Evolutionary conservation across 2,329 filamentous ascomycete genomes (phyloP).

Genomic region (Pseudocercospora fijiensis): DNA sequence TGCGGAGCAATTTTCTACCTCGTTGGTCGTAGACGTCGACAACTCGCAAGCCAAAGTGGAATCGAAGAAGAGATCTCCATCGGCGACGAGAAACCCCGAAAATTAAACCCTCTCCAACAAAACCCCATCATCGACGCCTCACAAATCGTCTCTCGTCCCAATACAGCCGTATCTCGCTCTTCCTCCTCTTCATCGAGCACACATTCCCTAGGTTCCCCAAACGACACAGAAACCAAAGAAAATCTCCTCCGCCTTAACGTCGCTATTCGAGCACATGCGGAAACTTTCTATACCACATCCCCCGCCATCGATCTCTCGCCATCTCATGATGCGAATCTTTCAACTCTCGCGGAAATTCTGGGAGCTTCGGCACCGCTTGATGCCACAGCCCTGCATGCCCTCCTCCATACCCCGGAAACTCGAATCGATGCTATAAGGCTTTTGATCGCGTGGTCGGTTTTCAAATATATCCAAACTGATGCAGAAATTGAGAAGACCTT

Average conservation of each 20-base stretch:
- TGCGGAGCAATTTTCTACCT: conserved; percentile 9
- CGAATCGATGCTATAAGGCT: conserved; percentile 18
- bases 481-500: conserved; percentile 17
- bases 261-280: conserved; percentile 12
- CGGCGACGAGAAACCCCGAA: conserved; percentile 9
- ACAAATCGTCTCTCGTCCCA: not conserved
- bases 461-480: conserved; percentile 13
- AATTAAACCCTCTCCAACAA: not conserved
- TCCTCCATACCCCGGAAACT: conserved; percentile 15
- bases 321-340: conserved; percentile 10
- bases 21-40: conserved; percentile 6
- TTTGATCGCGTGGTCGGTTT: conserved; percentile 22
- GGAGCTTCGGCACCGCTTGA: conserved; percentile 11
- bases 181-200: conserved; percentile 11
- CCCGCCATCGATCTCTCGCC: not conserved
- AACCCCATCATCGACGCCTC: not conserved
- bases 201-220: not conserved
- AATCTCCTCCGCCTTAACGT: conserved; percentile 11
- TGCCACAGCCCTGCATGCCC: conserved; percentile 10
- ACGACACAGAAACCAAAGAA: conserved; percentile 13
- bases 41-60: not conserved
- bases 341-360: conserved; percentile 12
- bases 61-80: conserved; percentile 1
- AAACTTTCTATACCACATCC: conserved; percentile 13
- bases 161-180: not conserved